Base-by-base conservation (phyloP, 1,139 yeast genomes). In the Zygoascus sp. region DNA sequence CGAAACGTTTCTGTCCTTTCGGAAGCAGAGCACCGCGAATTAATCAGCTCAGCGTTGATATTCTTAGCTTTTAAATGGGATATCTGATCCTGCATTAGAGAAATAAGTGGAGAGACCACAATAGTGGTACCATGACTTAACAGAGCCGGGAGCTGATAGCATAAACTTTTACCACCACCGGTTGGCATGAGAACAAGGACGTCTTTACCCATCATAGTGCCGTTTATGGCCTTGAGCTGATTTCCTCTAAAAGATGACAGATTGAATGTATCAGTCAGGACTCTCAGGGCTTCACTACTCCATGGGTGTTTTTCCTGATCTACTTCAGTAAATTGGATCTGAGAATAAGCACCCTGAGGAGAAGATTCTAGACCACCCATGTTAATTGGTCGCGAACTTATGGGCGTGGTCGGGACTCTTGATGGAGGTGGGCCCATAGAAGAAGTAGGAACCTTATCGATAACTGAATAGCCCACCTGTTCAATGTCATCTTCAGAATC, bases 181-280 rank as follows among this genome's bases (percentile, higher is more conserved):
- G 99, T 94, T 0, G 99, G 99, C 97, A 94, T 92, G 55, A 94
- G 72, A 1, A 94, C 97, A 68, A 94, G 88, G 0, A 87, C 96
- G 64, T 94, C 98, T 43, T 76, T 75, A 1, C 96, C 96, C 11
- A 75, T 66, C 30, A 94, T 68, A 0, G 96, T 83, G 0, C 96
- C 82, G 56, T 83, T 80, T 10, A 94, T 76, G 0, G 97, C 97
- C 50, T 87, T 94, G 36, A 82, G 68, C 62, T 94, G 99, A 62
- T 92, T 87, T 2, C 81, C 76, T 46, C 99, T 75, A 62, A 94
- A 94, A 0, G 76, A 73, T 7, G 72, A 66, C 37, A 94, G 65
- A 38, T 80, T 76, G 64, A 94, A 94, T 2, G 75, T 76, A 9
- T 73, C 64, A 27, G 73, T 73, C 38, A 92, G 70, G 9, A 79